These are phyloP conservation scores for Peronosclerospora sorghi DNA, from an alignment of 352 stramenopile species.

Conservation along the genomic window DNA sequence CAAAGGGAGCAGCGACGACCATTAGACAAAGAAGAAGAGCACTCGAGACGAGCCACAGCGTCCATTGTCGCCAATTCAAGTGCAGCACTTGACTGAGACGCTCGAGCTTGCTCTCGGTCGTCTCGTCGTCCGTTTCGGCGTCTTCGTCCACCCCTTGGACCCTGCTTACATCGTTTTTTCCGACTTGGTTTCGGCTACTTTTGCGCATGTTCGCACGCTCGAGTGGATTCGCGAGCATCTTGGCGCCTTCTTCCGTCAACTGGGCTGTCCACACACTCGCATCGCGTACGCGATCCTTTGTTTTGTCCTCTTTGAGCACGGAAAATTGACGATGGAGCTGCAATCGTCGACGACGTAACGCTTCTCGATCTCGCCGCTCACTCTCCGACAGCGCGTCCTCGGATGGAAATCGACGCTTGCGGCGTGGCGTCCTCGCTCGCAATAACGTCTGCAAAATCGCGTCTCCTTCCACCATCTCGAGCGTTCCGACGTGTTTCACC, in stretches of 20 bases:
- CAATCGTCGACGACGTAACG: slow-evolving; percentile 31
- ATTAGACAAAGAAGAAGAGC: slow-evolving; percentile 28
- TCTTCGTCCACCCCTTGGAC: slow-evolving; percentile 18
- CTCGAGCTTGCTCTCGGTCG: slow-evolving; percentile 29
- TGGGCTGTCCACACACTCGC: background rate
- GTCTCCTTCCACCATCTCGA: slow-evolving; percentile 59
- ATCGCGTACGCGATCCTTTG: slow-evolving; percentile 5
- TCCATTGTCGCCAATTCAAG: slow-evolving; percentile 25
- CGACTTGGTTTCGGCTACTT: slow-evolving; percentile 6
- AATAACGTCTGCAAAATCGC: slow-evolving; percentile 46
- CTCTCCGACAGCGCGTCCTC: slow-evolving; percentile 32
- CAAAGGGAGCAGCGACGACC: slow-evolving; percentile 30
- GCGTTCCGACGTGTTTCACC: slow-evolving; percentile 19
- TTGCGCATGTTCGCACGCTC: background rate
- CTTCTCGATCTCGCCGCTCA: slow-evolving; percentile 40
- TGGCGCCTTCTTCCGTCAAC: background rate
- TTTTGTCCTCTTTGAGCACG: slow-evolving; percentile 12
- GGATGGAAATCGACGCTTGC: slow-evolving; percentile 34
- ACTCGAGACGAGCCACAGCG: slow-evolving; percentile 27
- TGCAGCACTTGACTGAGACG: slow-evolving; percentile 25
- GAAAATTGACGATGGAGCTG: slow-evolving; percentile 30
- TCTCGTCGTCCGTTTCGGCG: slow-evolving; percentile 38
- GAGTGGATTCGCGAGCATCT: background rate
- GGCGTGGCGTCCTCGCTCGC: slow-evolving; percentile 27
- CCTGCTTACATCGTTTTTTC: slow-evolving; percentile 8